Conservation (phyloP, 805 yeast genomes). For the Nakazawaea ernobii region DNA sequence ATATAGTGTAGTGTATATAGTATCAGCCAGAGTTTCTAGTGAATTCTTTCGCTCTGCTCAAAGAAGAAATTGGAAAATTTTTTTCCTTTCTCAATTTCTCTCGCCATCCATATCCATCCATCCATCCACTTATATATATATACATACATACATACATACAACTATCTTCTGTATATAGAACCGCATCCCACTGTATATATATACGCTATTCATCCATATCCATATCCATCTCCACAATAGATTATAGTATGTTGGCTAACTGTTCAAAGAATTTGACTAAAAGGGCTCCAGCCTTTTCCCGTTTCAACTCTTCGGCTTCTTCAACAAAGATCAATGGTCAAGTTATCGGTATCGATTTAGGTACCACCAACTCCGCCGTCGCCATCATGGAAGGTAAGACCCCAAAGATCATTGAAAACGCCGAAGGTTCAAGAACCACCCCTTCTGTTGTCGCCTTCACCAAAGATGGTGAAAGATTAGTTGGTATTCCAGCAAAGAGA, state of each 20-base stretch:
- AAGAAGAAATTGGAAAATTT: background rate
- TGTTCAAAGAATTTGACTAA: constrained; percentile 4
- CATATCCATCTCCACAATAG: no score
- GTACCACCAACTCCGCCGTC: constrained; percentile 84
- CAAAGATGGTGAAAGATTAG: constrained; percentile 39
- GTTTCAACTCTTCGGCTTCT: constrained; percentile 17
- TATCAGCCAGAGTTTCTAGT: background rate
- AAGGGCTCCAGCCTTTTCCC: constrained; percentile 10
- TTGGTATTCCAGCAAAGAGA: constrained; percentile 72
- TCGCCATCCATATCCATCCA: background rate
- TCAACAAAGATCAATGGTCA: constrained; percentile 29
- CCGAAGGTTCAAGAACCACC: constrained; percentile 74
- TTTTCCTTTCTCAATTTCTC: background rate
- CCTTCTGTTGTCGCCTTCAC: constrained; percentile 73
- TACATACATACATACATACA: background rate
- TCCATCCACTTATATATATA: background rate
- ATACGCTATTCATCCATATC: background rate
- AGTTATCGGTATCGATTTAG: constrained; percentile 77
- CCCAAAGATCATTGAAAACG: constrained; percentile 66
- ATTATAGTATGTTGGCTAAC: constrained; percentile 9
- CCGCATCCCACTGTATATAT: background rate
- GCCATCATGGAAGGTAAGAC: constrained; percentile 64
- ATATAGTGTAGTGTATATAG: background rate
- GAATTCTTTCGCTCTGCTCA: background rate
- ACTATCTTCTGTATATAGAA: constrained; percentile 1